phyloP scores from a whole-genome alignment of 352 stramenopile genomes.

The Globisporangium middletonii region DNA sequence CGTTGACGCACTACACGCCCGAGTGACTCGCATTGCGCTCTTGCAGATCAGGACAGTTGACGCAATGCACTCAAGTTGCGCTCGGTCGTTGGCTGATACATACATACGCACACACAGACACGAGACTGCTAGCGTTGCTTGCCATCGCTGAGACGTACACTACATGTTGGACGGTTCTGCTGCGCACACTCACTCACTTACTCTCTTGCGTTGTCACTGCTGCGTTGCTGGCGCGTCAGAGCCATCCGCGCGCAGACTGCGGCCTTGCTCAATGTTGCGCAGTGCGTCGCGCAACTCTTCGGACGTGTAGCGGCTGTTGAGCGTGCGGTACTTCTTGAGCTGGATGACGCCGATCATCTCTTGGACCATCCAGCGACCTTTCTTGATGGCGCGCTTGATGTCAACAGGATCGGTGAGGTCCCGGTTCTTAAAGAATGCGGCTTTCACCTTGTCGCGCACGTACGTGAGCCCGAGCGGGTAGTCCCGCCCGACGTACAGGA shows the following conservation, averaged over 20 bases:
- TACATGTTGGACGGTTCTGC: too few relatives aligned
- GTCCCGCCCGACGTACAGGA: conserved; percentile 91
- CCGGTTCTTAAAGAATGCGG: conserved; percentile 85
- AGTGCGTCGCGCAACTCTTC: conserved; percentile 55
- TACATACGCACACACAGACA: too few relatives aligned
- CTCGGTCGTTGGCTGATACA: too few relatives aligned
- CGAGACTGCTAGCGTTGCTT: too few relatives aligned
- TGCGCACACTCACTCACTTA: too few relatives aligned
- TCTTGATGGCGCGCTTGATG: conserved; percentile 84
- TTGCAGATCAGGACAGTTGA: conserved; percentile 4
- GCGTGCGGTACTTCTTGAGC: conserved; percentile 96
- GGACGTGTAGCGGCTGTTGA: conserved; percentile 90
- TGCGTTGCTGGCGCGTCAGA: conserved; percentile 5
- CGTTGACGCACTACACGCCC: conserved; percentile 28
- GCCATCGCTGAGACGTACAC: too few relatives aligned
- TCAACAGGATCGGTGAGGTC: conserved; percentile 45
- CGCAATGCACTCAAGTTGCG: too few relatives aligned
- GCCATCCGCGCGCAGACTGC: conserved; percentile 33
- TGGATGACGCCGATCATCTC: conserved; percentile 97
- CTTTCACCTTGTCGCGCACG: conserved; percentile 90
- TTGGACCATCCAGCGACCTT: conserved; percentile 90
- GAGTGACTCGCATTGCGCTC: conserved; percentile 12
- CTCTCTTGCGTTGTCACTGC: too few relatives aligned
- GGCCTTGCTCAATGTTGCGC: conserved; percentile 13
- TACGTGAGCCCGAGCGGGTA: conserved; percentile 92